A percentile compares a stretch with the other conserved stretches of the same genome.
Evolutionary conservation across 2,329 filamentous ascomycete species (phyloP).

Genomic region (Cladosporium sp.): DNA sequence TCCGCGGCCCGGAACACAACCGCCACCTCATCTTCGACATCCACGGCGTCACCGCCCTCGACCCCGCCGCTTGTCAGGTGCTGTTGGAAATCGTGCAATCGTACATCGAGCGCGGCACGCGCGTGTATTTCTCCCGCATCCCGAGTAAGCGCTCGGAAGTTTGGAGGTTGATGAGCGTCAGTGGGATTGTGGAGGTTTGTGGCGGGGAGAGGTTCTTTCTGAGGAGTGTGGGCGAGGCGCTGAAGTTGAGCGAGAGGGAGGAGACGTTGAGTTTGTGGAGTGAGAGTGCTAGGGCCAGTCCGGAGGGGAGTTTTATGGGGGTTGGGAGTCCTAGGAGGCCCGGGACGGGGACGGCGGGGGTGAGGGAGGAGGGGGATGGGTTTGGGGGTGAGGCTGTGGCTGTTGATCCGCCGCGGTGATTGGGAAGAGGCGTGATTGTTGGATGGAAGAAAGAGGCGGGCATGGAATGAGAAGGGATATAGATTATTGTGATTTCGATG

Average conservation of each 20-base stretch:
- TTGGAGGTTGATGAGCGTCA: conserved; percentile 67
- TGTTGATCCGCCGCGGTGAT: background rate
- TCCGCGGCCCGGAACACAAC: conserved; percentile 75
- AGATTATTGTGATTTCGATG: background rate
- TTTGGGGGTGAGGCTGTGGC: conserved; percentile 1
- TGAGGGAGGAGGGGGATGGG: background rate
- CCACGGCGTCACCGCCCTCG: conserved; percentile 91
- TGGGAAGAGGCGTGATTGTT: background rate
- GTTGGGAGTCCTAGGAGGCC: background rate
- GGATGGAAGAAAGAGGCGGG: background rate
- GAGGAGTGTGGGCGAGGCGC: conserved; percentile 74
- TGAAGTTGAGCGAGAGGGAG: conserved; percentile 73
- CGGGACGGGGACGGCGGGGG: background rate
- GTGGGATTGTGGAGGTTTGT: conserved; percentile 78
- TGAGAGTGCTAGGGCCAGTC: conserved; percentile 7
- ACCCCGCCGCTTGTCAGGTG: conserved; percentile 89
- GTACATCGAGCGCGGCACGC: conserved; percentile 72
- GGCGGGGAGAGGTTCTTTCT: conserved; percentile 78
- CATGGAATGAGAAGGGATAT: background rate
- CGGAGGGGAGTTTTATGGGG: background rate
- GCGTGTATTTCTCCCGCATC: conserved; percentile 67
- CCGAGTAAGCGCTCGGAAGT: conserved; percentile 50
- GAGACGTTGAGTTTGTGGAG: conserved; percentile 31
- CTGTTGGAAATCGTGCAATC: conserved; percentile 79
- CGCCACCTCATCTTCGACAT: conserved; percentile 95